phyloP scores from a whole-genome alignment of 164 flowering plant genomes.

The Amborella trichopoda region DNA sequence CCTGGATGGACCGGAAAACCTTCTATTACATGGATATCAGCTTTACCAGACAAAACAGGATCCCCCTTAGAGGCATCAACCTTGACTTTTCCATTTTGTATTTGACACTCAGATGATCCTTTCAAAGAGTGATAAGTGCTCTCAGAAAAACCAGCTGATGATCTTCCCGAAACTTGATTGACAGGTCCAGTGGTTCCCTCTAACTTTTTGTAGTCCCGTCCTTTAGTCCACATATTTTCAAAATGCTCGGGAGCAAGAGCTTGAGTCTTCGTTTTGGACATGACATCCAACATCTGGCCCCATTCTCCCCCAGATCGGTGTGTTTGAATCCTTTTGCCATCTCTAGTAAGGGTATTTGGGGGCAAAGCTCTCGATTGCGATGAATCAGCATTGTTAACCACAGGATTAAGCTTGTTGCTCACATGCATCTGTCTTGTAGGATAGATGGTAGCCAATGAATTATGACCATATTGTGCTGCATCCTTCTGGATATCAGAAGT shows the following conservation, averaged over 20 bases:
- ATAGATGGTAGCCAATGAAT: neutral
- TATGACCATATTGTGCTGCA: constrained; percentile 45
- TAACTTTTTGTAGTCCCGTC: constrained; percentile 60
- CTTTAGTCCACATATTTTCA: constrained; percentile 97
- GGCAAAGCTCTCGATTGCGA: too few species aligned
- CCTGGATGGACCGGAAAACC: constrained; percentile 6
- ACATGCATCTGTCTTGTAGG: neutral
- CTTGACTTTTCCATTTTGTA: constrained; percentile 15
- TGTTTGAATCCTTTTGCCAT: constrained; percentile 19
- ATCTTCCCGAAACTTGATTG: constrained; percentile 24
- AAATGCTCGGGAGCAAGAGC: constrained; percentile 95
- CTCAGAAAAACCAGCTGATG: constrained; percentile 14
- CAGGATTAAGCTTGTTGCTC: neutral
- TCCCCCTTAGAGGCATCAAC: constrained; percentile 8
- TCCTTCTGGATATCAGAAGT: constrained; percentile 45
- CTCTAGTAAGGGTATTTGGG: constrained; percentile 17
- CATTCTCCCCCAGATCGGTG: constrained; percentile 71
- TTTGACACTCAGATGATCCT: constrained; percentile 9
- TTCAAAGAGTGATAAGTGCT: constrained; percentile 11
- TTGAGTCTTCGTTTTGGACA: constrained; percentile 67
- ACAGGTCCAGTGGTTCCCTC: constrained; percentile 23
- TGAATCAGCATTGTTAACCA: too few species aligned
- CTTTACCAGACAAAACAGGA: constrained; percentile 8
- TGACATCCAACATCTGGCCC: constrained; percentile 72
- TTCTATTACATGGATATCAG: constrained; percentile 7